phyloP scores from a whole-genome alignment of 225 moss, liverwort and hornwort genomes.

The Asterella californica region DNA sequence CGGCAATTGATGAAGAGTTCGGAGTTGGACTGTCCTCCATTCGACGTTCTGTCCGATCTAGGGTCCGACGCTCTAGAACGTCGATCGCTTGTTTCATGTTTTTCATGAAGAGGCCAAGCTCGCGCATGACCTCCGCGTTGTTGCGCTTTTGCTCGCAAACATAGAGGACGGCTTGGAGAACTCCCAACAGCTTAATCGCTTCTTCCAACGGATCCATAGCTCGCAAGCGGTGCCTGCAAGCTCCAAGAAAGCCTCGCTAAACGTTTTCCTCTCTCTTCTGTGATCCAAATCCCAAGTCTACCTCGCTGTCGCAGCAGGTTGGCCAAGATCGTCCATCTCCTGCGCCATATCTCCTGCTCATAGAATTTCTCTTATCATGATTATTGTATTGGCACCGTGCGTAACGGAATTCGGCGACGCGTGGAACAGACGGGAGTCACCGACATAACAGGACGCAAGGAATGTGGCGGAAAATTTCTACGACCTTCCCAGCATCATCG shows the following conservation, averaged over 20 bases:
- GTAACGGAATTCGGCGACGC: neutral
- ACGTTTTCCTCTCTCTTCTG: neutral
- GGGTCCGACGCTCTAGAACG: conserved; percentile 1
- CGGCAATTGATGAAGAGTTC: neutral
- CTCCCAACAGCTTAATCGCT: conserved; percentile 6
- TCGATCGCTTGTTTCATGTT: conserved; percentile 12
- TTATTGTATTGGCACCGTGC: too few species aligned
- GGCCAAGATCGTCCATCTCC: neutral
- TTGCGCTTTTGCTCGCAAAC: conserved; percentile 16
- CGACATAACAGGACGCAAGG: neutral
- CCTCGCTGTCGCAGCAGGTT: too few species aligned
- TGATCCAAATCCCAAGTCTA: neutral
- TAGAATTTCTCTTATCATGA: neutral
- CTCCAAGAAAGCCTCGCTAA: neutral
- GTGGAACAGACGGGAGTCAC: neutral
- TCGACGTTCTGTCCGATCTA: neutral
- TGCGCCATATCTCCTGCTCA: neutral
- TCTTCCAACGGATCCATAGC: conserved; percentile 15
- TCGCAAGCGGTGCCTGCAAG: conserved; percentile 4
- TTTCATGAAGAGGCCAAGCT: conserved; percentile 9
- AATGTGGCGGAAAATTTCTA: neutral
- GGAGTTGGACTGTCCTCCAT: neutral
- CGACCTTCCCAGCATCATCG: neutral
- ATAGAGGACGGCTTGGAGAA: conserved; percentile 1
- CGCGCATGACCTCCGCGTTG: conserved; percentile 20